Conservation (phyloP, 169 alveolate species). For the Eimeria necatrix region DNA sequence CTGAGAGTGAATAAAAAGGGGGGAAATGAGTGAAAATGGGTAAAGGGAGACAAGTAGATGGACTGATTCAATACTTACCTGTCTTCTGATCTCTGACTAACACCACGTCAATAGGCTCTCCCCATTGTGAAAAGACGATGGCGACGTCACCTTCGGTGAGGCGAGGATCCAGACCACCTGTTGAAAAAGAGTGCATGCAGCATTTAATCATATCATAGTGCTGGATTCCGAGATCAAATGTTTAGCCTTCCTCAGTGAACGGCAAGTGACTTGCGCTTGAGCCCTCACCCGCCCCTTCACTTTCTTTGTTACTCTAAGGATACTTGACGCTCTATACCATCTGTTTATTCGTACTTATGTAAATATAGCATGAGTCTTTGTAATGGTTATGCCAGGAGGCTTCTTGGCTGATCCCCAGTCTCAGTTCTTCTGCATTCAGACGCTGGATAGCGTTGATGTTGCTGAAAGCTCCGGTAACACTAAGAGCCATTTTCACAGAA, state of each 20-base stretch:
- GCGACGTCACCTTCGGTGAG: slow-evolving; percentile 99
- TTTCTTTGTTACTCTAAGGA: too few species aligned
- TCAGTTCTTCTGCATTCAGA: slow-evolving; percentile 88
- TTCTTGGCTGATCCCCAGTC: slow-evolving; percentile 86
- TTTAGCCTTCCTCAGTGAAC: too few species aligned
- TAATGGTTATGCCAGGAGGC: slow-evolving; percentile 89
- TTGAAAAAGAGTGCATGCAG: not conserved
- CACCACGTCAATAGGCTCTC: slow-evolving; percentile 97
- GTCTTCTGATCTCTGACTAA: slow-evolving; percentile 96
- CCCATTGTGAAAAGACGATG: slow-evolving; percentile 98
- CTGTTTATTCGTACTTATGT: not conserved
- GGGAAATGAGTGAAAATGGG: not conserved
- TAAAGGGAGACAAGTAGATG: not conserved
- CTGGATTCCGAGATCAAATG: too few species aligned
- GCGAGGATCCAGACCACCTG: slow-evolving; percentile 94
- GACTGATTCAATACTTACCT: slow-evolving; percentile 87
- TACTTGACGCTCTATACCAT: not conserved
- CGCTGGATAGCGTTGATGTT: slow-evolving; percentile 70
- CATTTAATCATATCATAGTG: not conserved
- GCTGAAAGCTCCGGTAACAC: slow-evolving; percentile 10
- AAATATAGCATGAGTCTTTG: slow-evolving; percentile 14
- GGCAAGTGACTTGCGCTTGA: too few species aligned
- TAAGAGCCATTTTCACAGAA: not conserved
- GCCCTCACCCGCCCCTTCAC: too few species aligned
- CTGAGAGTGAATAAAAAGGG: not conserved